Evolutionary conservation across 805 yeast genomes (phyloP), one percentile per base, ranked within the genome.

Genomic region (Candida chauliodis): DNA sequence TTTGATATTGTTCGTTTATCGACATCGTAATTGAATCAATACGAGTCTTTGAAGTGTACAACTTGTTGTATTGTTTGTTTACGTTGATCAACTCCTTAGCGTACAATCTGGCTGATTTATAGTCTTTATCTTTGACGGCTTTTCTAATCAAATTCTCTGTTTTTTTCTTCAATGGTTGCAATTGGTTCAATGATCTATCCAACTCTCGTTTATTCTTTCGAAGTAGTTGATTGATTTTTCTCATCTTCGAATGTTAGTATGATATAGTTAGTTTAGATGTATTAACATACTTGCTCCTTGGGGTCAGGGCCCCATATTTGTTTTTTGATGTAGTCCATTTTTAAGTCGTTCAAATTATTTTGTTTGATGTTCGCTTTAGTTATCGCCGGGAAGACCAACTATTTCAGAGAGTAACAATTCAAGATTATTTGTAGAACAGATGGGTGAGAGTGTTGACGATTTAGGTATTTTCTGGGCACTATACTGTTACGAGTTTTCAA

Each of bases 261-360:
- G 20, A 9, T 29, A 5, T 22, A 21, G 7, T 16, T 29, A 4
- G 7, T 9, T 8, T 2, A 35, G n/a, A 9, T 18, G 7, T n/a
- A 15, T 16, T n/a, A n/a, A 66, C 76, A 35, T 59, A 73, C 81
- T 52, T 84, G 95, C 52, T 87, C 98, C 53, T 83, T 82, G 29
- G 97, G 96, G 55, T 90, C 96, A 0, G 98, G 97, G 0, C 99
- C 99, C 84, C 95, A 91, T 26, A 91, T 81, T 3, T 90, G 85
- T 56, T 82, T 81, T 64, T 87, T 90, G 23, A 91, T 59, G 57
- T 72, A 83, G 55, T 91, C 88, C 98, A 91, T 41, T 7, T n/a
- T 9, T 24, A 18, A 29, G 8, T 17, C 18, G 16, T 29, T 22
- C n/a, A n/a, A n/a, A n/a, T n/a, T n/a, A n/a, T n/a, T n/a, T n/a